Evolutionary conservation across 2,329 filamentous ascomycete species (phyloP).

Genomic region (Fusarium fujikuroi): DNA sequence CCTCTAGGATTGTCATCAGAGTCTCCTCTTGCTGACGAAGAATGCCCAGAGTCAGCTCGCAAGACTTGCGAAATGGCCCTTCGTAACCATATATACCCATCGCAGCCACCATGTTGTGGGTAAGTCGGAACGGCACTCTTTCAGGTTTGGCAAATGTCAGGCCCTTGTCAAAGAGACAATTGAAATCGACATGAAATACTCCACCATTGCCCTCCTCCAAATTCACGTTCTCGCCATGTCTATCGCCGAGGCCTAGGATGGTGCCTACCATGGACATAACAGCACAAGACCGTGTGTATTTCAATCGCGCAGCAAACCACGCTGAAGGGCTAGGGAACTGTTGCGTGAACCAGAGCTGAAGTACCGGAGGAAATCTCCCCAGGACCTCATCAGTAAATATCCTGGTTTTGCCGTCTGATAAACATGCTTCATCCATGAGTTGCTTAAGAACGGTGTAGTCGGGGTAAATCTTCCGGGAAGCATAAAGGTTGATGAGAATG

Average conservation of each 20-base stretch:
- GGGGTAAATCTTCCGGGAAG: conserved; percentile 74
- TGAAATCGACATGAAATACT: conserved; percentile 98
- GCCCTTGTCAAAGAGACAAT: conserved; percentile 98
- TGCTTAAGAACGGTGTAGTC: conserved; percentile 76
- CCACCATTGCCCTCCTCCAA: conserved; percentile 94
- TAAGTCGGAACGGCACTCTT: conserved; percentile 93
- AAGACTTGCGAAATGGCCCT: conserved; percentile 89
- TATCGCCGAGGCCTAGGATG: conserved; percentile 90
- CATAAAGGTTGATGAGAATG: conserved; percentile 83
- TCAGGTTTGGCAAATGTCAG: conserved; percentile 95
- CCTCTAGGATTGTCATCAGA: conserved; percentile 95
- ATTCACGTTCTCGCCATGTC: conserved; percentile 96
- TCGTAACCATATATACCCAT: conserved; percentile 97
- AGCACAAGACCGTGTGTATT: conserved; percentile 92
- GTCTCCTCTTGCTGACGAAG: conserved; percentile 94
- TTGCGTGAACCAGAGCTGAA: conserved; percentile 95
- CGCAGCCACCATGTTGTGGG: conserved; percentile 98
- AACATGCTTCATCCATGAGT: conserved; percentile 71
- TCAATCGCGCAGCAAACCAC: conserved; percentile 90
- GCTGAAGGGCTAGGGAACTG: conserved; percentile 92
- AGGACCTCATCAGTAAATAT: conserved; percentile 77
- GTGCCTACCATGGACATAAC: conserved; percentile 99
- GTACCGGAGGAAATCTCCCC: conserved; percentile 79
- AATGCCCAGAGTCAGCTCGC: conserved; percentile 86
- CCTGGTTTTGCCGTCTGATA: conserved; percentile 67